Conservation (phyloP, 192 early-diverging fungal genomes). For the Backusella psychrophila region DNA sequence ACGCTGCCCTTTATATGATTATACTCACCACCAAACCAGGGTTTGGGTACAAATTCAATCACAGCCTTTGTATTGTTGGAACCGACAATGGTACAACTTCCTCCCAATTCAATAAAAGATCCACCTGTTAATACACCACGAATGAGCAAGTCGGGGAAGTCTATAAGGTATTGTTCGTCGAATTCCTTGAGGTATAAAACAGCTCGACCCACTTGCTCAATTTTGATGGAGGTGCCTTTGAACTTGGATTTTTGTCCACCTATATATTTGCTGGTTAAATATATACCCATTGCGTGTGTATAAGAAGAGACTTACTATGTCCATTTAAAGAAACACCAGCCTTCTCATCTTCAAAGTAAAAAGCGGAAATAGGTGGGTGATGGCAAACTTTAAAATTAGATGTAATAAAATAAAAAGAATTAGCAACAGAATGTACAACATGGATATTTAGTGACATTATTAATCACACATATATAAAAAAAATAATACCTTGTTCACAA, state of each 20-base stretch:
- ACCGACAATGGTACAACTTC: conserved; percentile 55
- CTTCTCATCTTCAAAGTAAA: conserved; percentile 65
- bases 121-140: conserved; percentile 59
- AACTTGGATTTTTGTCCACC: conserved; percentile 61
- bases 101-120: conserved; percentile 63
- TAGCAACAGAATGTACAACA: conserved; percentile 1
- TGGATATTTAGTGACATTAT: background rate
- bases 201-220: conserved; percentile 63
- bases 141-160: conserved; percentile 59
- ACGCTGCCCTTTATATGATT: conserved; percentile 41
- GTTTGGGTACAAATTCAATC: conserved; percentile 62
- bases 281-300: background rate
- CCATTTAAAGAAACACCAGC: conserved; percentile 65
- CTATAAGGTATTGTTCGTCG: conserved; percentile 57
- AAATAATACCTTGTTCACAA: conserved; percentile 55
- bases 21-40: conserved; percentile 67
- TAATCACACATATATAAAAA: background rate
- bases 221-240: conserved; percentile 61
- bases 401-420: background rate
- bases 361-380: conserved; percentile 70
- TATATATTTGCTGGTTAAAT: background rate
- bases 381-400: conserved; percentile 50
- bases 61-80: conserved; percentile 49
- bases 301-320: conserved; percentile 42
- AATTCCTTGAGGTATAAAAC: conserved; percentile 50